Percentiles rank a stretch among this genome's conserved stretches.
Conservation (phyloP, 2,329 filamentous ascomycete genomes). For the Fusarium praegraminearum region DNA sequence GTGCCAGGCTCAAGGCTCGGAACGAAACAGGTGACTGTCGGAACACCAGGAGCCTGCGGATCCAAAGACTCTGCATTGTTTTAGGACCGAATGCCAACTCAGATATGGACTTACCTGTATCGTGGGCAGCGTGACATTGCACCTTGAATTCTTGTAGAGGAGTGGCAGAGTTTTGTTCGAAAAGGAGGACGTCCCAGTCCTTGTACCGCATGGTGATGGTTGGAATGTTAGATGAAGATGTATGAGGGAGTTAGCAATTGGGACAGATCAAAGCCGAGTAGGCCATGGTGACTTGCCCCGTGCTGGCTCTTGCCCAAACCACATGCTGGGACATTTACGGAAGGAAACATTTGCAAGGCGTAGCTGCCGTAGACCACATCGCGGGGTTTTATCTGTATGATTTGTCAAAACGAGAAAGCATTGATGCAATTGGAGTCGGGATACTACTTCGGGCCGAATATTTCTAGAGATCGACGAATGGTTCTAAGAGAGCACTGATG, state of each 20-base stretch:
- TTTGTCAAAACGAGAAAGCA: background rate
- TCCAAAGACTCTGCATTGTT: constrained; percentile 62
- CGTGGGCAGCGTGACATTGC: constrained; percentile 75
- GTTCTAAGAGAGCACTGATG: background rate
- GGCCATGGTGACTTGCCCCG: constrained; percentile 2
- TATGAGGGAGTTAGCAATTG: background rate
- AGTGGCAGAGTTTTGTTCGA: constrained; percentile 73
- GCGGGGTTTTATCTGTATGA: background rate
- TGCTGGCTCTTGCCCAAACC: constrained; percentile 8
- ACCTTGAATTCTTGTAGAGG: constrained; percentile 88
- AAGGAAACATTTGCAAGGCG: constrained; percentile 9
- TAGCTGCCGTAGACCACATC: background rate
- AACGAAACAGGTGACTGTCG: constrained; percentile 77
- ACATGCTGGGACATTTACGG: background rate
- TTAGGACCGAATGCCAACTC: background rate
- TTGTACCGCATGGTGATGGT: constrained; percentile 77
- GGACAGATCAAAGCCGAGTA: background rate
- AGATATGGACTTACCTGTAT: constrained; percentile 54
- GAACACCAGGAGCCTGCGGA: constrained; percentile 64
- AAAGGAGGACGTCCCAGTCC: constrained; percentile 88
- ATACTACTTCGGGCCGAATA: background rate
- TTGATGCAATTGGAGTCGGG: background rate
- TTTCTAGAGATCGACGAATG: background rate
- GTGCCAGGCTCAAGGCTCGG: constrained; percentile 70
- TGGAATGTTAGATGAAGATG: constrained; percentile 34